Evolutionary conservation across 441 rosid genomes (phyloP).

Genomic region (Croton setiger): DNA sequence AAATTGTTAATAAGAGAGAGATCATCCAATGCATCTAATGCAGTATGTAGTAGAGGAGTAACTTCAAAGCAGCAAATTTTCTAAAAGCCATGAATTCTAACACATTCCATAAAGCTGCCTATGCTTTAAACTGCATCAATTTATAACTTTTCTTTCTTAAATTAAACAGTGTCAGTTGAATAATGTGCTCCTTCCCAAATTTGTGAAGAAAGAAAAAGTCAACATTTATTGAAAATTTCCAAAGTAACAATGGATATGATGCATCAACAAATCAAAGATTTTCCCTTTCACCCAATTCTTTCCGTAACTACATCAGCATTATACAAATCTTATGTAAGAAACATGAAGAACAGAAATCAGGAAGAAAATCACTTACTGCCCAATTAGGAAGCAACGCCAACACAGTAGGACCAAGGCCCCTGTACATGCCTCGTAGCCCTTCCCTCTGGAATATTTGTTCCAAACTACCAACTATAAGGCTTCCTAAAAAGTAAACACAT

Average conservation of each 20-base stretch:
- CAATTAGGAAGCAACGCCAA: slow-evolving; percentile 92
- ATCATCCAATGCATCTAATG: not conserved
- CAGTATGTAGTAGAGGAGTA: not conserved
- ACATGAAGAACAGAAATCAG: slow-evolving; percentile 5
- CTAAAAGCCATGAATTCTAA: not conserved
- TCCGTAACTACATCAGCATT: not conserved
- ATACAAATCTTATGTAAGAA: not conserved
- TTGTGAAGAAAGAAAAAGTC: not conserved
- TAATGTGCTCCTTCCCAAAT: not conserved
- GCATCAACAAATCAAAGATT: not conserved
- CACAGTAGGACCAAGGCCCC: slow-evolving; percentile 88
- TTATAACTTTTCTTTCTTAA: not conserved
- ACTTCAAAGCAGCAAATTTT: not conserved
- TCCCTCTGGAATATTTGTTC: slow-evolving; percentile 59
- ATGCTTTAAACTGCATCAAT: not conserved
- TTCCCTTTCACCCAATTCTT: not conserved
- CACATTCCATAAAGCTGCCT: not conserved
- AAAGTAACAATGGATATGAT: not conserved
- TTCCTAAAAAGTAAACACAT: slow-evolving; percentile 42
- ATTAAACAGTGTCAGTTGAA: not conserved
- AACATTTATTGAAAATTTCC: not conserved
- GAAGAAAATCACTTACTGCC: slow-evolving; percentile 56
- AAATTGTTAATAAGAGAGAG: too few relatives aligned
- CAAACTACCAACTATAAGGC: slow-evolving; percentile 70
- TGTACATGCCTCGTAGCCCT: slow-evolving; percentile 80